Evolutionary conservation across 352 stramenopile species (phyloP).

Genomic region (Phytopythium kandeliae): DNA sequence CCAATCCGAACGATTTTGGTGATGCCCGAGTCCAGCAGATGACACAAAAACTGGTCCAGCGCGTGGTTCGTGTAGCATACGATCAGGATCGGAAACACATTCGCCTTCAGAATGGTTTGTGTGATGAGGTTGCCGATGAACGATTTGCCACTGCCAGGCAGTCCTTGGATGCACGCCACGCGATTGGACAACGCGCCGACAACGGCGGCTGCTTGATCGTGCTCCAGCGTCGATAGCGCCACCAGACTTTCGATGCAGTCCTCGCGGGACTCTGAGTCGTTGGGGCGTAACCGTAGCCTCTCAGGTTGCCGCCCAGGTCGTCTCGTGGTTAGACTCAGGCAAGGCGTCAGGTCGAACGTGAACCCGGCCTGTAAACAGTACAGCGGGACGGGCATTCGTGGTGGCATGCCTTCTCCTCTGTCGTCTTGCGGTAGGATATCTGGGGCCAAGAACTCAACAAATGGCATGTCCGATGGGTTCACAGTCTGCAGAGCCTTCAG

Average conservation of each 20-base stretch:
- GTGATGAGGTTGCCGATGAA: constrained; percentile 79
- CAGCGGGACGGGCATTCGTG: constrained; percentile 23
- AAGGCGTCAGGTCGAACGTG: constrained; percentile 21
- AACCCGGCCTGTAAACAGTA: constrained; percentile 23
- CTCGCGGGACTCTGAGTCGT: constrained; percentile 12
- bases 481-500: constrained; percentile 33
- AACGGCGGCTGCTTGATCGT: constrained; percentile 55
- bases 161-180: constrained; percentile 79
- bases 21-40: constrained; percentile 52
- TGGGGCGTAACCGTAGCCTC: constrained; percentile 12
- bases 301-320: too few relatives aligned
- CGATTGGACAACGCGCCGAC: constrained; percentile 61
- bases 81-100: constrained; percentile 53
- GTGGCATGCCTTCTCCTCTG: constrained; percentile 4
- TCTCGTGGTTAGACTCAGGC: too few relatives aligned
- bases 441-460: constrained; percentile 32
- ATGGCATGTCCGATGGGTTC: constrained; percentile 16
- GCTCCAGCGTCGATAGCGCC: constrained; percentile 30
- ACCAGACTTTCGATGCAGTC: constrained; percentile 19
- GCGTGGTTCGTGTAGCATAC: constrained; percentile 91
- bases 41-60: constrained; percentile 87
- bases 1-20: constrained; percentile 68
- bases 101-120: constrained; percentile 47
- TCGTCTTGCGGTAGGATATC: constrained; percentile 8
- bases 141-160: constrained; percentile 76